phyloP scores from a whole-genome alignment of 2,329 filamentous ascomycete genomes.

The Bisporella sp. region DNA sequence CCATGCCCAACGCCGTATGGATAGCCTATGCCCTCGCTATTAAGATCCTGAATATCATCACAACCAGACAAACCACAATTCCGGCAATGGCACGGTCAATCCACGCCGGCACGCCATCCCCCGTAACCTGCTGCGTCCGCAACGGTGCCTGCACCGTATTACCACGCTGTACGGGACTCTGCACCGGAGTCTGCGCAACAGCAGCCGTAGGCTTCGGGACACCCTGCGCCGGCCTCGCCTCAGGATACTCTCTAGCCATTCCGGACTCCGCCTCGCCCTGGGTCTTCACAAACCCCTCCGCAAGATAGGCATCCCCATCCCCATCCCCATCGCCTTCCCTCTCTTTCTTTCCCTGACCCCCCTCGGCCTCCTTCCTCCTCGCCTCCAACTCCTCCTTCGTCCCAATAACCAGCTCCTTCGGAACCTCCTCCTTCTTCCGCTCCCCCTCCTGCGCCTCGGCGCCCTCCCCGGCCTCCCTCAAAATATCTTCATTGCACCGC shows the following conservation, averaged over 20 bases:
- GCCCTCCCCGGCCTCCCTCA: conserved; percentile 60
- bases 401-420: conserved; percentile 51
- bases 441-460: conserved; percentile 37
- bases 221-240: conserved; percentile 24
- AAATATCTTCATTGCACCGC: conserved; percentile 65
- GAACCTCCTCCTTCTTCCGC: conserved; percentile 35
- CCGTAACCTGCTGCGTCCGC: conserved; percentile 10
- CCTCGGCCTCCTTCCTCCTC: background rate
- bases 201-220: conserved; percentile 28
- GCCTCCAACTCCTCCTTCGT: conserved; percentile 61
- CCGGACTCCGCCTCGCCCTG: conserved; percentile 11
- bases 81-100: conserved; percentile 75
- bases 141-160: background rate
- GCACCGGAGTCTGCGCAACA: background rate
- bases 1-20: background rate
- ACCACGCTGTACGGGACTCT: background rate
- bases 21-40: conserved; percentile 2
- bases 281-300: conserved; percentile 53
- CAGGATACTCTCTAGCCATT: conserved; percentile 10
- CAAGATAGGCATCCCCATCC: conserved; percentile 42
- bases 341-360: background rate
- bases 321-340: conserved; percentile 28
- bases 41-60: conserved; percentile 57
- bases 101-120: conserved; percentile 59
- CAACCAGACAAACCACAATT: conserved; percentile 60